Evolutionary conservation across 2,329 filamentous ascomycete genomes (phyloP).

Genomic region (Aspergillus japonicus): DNA sequence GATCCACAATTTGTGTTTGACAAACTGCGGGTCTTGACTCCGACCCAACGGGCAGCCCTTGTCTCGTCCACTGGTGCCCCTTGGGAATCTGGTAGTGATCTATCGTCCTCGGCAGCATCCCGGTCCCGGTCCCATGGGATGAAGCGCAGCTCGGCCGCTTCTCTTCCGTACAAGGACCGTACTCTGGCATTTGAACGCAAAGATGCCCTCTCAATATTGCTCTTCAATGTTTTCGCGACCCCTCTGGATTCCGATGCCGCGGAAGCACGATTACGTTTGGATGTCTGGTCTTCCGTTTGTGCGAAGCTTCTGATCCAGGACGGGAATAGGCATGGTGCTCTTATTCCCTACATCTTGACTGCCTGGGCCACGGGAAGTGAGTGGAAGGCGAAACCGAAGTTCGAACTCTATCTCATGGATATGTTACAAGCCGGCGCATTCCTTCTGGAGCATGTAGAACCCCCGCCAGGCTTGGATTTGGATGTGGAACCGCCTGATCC

Average conservation of each 20-base stretch:
- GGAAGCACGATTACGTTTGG: conserved; percentile 75
- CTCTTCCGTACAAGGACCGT: conserved; percentile 71
- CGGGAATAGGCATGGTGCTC: conserved; percentile 73
- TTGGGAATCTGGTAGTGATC: conserved; percentile 74
- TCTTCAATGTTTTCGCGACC: conserved; percentile 87
- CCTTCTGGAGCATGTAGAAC: conserved; percentile 79
- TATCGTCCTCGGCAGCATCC: conserved; percentile 70
- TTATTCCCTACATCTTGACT: conserved; percentile 80
- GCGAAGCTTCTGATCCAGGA: conserved; percentile 77
- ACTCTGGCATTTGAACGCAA: conserved; percentile 85
- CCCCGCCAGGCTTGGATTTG: conserved; percentile 69
- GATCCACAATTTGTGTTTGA: conserved; percentile 86
- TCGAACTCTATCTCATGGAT: conserved; percentile 94
- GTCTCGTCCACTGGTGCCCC: conserved; percentile 75
- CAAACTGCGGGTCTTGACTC: conserved; percentile 72
- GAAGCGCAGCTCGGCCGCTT: conserved; percentile 47
- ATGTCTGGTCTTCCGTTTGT: conserved; percentile 85
- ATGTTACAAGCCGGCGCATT: conserved; percentile 91
- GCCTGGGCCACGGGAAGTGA: conserved; percentile 82
- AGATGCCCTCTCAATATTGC: conserved; percentile 77
- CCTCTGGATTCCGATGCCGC: conserved; percentile 77
- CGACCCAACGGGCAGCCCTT: conserved; percentile 73
- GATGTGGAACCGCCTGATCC: conserved; percentile 65
- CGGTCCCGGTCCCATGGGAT: conserved; percentile 50
- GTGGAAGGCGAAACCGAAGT: conserved; percentile 84